These are phyloP conservation scores for Hemisphaericaspora subhashii DNA, from an alignment of 1,139 yeast species.

Conservation along the genomic window DNA sequence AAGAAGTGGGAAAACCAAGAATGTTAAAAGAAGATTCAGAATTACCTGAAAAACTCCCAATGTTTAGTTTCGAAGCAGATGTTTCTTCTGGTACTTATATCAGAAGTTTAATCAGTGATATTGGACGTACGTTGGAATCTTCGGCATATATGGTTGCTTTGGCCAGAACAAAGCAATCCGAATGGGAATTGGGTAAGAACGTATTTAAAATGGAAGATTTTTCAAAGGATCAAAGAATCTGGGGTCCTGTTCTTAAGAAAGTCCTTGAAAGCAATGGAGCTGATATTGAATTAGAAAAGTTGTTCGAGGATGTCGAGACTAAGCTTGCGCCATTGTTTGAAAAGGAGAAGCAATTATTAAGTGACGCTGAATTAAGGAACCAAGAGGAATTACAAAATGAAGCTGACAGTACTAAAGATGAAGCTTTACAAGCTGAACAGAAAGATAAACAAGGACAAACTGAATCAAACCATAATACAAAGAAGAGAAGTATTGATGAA, in stretches of 20 bases:
- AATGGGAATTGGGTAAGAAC: constrained; percentile 74
- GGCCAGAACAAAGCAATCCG: constrained; percentile 72
- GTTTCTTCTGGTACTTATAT: constrained; percentile 97
- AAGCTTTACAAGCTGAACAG: too few species aligned
- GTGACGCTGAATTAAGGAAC: too few species aligned
- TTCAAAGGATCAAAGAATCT: constrained; percentile 54
- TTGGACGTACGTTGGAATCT: constrained; percentile 78
- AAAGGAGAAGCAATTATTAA: constrained; percentile 51
- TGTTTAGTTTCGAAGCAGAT: constrained; percentile 68
- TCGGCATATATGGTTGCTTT: constrained; percentile 90
- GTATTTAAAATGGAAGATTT: constrained; percentile 71
- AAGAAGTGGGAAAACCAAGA: constrained; percentile 29
- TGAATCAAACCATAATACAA: constrained; percentile 9
- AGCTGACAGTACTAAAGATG: background rate
- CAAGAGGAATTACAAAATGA: too few species aligned
- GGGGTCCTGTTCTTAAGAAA: constrained; percentile 64
- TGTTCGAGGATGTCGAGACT: constrained; percentile 19
- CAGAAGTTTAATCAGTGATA: constrained; percentile 83
- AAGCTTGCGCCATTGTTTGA: constrained; percentile 45
- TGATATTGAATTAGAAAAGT: constrained; percentile 25
- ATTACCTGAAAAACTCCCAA: constrained; percentile 48
- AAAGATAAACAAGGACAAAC: constrained; percentile 6
- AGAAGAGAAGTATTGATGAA: constrained; percentile 28
- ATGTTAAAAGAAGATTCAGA: constrained; percentile 23
- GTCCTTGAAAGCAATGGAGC: constrained; percentile 43